Evolutionary conservation across 768 basidiomycete species (phyloP).

Genomic region (Tricholoma saponaceum): DNA sequence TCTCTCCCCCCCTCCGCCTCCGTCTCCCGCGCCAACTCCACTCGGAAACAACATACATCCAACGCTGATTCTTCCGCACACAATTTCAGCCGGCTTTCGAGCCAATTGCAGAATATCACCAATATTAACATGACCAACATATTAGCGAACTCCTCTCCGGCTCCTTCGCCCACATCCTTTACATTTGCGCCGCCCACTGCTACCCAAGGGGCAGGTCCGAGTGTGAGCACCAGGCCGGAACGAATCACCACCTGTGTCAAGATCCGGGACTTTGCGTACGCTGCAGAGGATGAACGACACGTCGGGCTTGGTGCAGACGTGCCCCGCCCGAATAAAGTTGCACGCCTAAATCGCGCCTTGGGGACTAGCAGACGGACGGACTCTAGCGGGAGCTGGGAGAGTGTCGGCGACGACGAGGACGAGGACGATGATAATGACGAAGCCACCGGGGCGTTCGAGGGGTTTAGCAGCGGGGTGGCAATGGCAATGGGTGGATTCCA

Average conservation of each 20-base stretch:
- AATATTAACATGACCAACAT: not conserved
- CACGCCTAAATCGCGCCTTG: slow-evolving; percentile 27
- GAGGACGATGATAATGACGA: slow-evolving; percentile 14
- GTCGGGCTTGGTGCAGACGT: slow-evolving; percentile 34
- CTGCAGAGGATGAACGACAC: slow-evolving; percentile 32
- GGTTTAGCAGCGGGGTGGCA: slow-evolving; percentile 24
- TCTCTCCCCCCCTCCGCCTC: slow-evolving; percentile 9
- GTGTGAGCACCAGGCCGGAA: not conserved
- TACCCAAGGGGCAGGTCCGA: not conserved
- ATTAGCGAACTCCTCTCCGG: slow-evolving; percentile 1
- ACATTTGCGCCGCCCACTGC: slow-evolving; percentile 2
- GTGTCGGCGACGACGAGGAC: slow-evolving; percentile 12
- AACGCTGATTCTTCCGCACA: slow-evolving; percentile 1
- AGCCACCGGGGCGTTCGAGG: slow-evolving; percentile 22
- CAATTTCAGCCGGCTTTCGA: slow-evolving; percentile 3
- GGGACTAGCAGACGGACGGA: slow-evolving; percentile 1
- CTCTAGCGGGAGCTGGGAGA: slow-evolving; percentile 9
- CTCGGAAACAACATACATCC: not conserved
- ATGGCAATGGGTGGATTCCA: slow-evolving; percentile 4
- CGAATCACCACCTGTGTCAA: slow-evolving; percentile 22
- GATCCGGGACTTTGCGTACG: slow-evolving; percentile 41
- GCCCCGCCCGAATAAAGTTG: slow-evolving; percentile 35
- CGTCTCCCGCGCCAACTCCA: slow-evolving; percentile 13
- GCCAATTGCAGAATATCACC: slow-evolving; percentile 1
- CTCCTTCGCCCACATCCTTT: not conserved